Percentiles rank a stretch among this genome's conserved stretches.
phyloP scores from a whole-genome alignment of 2,329 filamentous ascomycete genomes.

The Colletotrichum sp. region DNA sequence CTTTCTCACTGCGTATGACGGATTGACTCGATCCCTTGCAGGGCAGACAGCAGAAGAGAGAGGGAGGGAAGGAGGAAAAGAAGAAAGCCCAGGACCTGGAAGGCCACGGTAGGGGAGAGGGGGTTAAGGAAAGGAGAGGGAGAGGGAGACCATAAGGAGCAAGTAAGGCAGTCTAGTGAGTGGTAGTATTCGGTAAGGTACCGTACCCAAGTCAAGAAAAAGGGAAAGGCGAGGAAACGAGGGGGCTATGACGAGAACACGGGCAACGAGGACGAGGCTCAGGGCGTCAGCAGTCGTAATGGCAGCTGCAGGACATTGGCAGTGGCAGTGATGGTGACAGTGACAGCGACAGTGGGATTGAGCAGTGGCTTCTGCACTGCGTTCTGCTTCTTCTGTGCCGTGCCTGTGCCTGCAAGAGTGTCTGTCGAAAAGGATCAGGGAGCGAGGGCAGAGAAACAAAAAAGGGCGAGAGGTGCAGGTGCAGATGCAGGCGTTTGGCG shows the following conservation, averaged over 20 bases:
- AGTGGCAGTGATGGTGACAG: neutral
- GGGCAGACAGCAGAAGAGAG: neutral
- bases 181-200: neutral
- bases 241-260: slow-evolving; percentile 38
- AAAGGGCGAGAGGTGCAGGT: neutral
- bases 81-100: neutral
- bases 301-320: neutral
- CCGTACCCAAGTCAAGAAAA: neutral
- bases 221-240: neutral
- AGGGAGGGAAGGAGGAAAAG: neutral
- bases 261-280: slow-evolving; percentile 16
- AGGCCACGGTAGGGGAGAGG: neutral
- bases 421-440: neutral
- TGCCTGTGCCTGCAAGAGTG: neutral
- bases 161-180: neutral
- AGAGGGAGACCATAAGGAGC: neutral
- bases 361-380: neutral
- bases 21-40: neutral
- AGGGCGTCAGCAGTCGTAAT: neutral
- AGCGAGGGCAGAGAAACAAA: neutral
- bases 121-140: neutral
- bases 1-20: neutral
- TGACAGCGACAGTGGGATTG: neutral
- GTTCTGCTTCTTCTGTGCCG: neutral
- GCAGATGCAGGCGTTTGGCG: neutral